phyloP scores from a whole-genome alignment of 2,329 filamentous ascomycete genomes.

The Orbilia ellipsospora region DNA sequence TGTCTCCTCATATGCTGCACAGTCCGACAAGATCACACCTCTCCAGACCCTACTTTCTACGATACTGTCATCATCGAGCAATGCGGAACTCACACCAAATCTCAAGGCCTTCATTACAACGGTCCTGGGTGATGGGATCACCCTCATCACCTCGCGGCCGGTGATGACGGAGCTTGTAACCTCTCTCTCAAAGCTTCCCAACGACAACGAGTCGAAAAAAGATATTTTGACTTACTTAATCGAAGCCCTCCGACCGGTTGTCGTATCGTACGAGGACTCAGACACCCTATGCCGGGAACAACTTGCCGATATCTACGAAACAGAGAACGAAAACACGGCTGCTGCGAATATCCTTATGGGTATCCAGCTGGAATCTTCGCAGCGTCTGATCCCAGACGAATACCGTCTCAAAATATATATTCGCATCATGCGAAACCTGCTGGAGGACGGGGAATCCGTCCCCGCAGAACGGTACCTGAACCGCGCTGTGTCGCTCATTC shows the following conservation, averaged over 20 bases:
- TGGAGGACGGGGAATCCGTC: conserved; percentile 92
- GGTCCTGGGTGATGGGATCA: conserved; percentile 75
- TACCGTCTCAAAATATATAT: conserved; percentile 90
- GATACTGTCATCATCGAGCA: conserved; percentile 66
- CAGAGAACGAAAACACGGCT: conserved; percentile 79
- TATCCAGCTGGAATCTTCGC: conserved; percentile 88
- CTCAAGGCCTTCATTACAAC: conserved; percentile 75
- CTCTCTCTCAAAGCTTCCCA: conserved; percentile 71
- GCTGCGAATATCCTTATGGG: conserved; percentile 82
- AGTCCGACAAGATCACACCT: conserved; percentile 67
- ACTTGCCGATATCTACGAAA: conserved; percentile 84
- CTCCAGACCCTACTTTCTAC: conserved; percentile 71
- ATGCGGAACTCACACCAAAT: conserved; percentile 68
- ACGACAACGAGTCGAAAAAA: conserved; percentile 74
- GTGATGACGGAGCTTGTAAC: conserved; percentile 75
- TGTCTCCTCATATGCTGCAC: conserved; percentile 62
- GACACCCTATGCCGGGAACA: conserved; percentile 81
- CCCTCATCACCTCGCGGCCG: conserved; percentile 78
- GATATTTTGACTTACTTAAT: conserved; percentile 81
- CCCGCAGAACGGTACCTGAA: conserved; percentile 88
- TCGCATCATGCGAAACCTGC: conserved; percentile 90
- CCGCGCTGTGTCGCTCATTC: conserved; percentile 92
- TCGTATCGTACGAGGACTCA: conserved; percentile 85
- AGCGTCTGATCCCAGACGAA: conserved; percentile 82
- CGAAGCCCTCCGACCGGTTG: conserved; percentile 72